Conservation (phyloP, 2,329 filamentous ascomycete species). For the Sclerotinia glacialis region DNA sequence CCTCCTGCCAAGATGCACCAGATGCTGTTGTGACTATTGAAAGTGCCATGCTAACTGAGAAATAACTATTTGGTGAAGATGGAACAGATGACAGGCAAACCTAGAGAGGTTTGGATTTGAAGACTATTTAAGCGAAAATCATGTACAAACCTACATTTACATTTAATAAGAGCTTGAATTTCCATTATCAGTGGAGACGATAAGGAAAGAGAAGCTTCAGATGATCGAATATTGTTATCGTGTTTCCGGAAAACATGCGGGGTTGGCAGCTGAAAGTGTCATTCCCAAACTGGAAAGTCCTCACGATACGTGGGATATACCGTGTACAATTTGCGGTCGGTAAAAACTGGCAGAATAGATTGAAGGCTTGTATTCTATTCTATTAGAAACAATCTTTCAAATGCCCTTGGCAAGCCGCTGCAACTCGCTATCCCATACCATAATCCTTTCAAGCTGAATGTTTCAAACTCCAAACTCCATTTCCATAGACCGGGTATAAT, state of each 20-base stretch:
- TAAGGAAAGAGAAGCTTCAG: slow-evolving; percentile 5
- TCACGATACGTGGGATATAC: neutral
- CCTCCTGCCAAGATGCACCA: slow-evolving; percentile 46
- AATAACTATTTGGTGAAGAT: neutral
- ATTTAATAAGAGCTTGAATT: neutral
- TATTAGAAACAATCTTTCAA: slow-evolving; percentile 5
- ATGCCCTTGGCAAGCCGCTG: too few relatives aligned
- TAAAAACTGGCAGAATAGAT: neutral
- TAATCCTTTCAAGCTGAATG: neutral
- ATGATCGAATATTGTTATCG: slow-evolving; percentile 2
- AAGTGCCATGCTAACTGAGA: slow-evolving; percentile 30
- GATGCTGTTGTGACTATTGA: slow-evolving; percentile 35
- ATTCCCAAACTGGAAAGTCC: slow-evolving; percentile 15
- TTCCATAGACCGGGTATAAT: slow-evolving; percentile 16
- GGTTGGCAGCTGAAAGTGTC: neutral
- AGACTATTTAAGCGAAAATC: slow-evolving; percentile 4
- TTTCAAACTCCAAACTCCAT: slow-evolving; percentile 13
- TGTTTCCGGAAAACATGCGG: neutral
- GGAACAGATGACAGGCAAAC: neutral
- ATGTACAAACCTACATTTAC: neutral
- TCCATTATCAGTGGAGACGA: slow-evolving; percentile 2
- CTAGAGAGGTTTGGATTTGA: neutral
- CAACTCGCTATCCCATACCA: neutral
- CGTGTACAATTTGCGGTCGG: neutral
- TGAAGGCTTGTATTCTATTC: slow-evolving; percentile 13